These are phyloP conservation scores for Larix kaempferi DNA, from an alignment of 75 land plant genomes.

Conservation along the genomic window DNA sequence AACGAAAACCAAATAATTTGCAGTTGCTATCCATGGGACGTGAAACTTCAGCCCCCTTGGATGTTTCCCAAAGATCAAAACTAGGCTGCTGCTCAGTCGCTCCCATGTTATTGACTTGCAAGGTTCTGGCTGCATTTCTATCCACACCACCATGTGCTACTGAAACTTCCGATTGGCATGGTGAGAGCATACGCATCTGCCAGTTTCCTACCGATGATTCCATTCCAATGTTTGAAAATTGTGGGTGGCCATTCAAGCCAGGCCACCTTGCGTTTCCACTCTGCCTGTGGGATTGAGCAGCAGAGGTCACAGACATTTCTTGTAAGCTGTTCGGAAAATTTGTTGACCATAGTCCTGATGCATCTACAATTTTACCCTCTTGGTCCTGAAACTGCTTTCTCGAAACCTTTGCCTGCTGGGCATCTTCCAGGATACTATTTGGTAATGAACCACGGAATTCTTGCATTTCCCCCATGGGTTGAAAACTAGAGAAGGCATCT, in stretches of 20 bases:
- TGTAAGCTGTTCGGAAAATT: conserved; percentile 32
- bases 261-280: conserved; percentile 24
- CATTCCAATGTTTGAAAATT: conserved; percentile 10
- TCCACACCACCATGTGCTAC: neutral
- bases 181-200: conserved; percentile 29
- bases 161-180: conserved; percentile 16
- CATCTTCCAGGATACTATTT: neutral
- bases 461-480: neutral
- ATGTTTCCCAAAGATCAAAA: neutral
- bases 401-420: neutral
- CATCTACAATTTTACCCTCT: neutral
- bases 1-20: conserved; percentile 45
- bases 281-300: conserved; percentile 19
- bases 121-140: conserved; percentile 4
- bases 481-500: neutral
- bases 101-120: conserved; percentile 2
- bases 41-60: conserved; percentile 18
- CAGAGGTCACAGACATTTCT: conserved; percentile 12
- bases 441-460: neutral
- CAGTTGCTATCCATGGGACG: conserved; percentile 21
- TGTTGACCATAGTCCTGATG: neutral
- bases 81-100: conserved; percentile 21
- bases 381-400: conserved; percentile 4
- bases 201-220: conserved; percentile 39
- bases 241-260: conserved; percentile 21